A percentile compares a stretch with the other conserved stretches of the same genome.
Evolutionary conservation across 2,329 filamentous ascomycete genomes (phyloP).

Genomic region (Colletotrichum trifolii): DNA sequence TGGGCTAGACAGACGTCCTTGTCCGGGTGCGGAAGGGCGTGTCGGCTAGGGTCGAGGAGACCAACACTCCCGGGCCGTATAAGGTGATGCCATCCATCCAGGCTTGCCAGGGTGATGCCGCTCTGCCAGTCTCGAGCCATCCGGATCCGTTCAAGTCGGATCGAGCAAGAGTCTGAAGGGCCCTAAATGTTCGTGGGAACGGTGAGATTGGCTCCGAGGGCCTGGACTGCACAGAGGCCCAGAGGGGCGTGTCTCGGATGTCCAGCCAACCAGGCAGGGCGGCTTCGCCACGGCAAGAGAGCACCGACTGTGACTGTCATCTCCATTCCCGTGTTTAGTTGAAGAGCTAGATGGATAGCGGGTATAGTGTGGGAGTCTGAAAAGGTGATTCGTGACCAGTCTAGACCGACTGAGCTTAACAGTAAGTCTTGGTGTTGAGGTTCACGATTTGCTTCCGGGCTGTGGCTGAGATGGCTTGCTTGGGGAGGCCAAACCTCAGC

Average conservation of each 20-base stretch:
- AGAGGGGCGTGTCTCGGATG: conserved; percentile 11
- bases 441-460: conserved; percentile 15
- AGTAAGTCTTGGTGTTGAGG: not conserved
- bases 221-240: not conserved
- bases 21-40: conserved; percentile 21
- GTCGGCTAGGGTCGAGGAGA: not conserved
- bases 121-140: not conserved
- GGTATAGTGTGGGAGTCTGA: not conserved
- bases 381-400: not conserved
- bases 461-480: conserved; percentile 9
- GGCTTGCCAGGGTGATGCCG: too few relatives aligned
- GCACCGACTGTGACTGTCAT: conserved; percentile 1
- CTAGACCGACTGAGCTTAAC: too few relatives aligned
- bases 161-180: not conserved
- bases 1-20: conserved; percentile 14
- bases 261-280: conserved; percentile 11
- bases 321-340: conserved; percentile 25
- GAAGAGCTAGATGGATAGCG: not conserved
- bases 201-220: conserved; percentile 12
- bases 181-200: conserved; percentile 4
- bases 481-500: not conserved
- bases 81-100: too few relatives aligned
- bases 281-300: not conserved
- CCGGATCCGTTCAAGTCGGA: conserved; percentile 25
- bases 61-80: conserved; percentile 17